These are phyloP conservation scores for Epichloe scottii DNA, from an alignment of 2,329 filamentous ascomycete genomes.

Conservation along the genomic window DNA sequence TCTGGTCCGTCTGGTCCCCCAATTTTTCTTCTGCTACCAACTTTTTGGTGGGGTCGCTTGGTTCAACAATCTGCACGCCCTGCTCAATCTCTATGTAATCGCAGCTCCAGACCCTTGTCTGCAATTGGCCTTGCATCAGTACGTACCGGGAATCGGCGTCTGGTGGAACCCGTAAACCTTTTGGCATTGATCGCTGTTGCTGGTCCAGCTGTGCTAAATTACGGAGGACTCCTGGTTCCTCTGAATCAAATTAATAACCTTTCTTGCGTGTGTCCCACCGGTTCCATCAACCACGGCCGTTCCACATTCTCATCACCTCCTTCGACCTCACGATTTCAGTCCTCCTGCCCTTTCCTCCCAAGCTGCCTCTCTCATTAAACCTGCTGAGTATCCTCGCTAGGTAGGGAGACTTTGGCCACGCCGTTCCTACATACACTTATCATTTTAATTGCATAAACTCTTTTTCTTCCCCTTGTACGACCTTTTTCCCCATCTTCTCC, in stretches of 20 bases:
- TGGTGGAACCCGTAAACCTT: not conserved
- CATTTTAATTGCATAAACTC: slow-evolving; percentile 6
- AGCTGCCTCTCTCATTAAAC: slow-evolving; percentile 1
- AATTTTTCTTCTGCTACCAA: slow-evolving; percentile 20
- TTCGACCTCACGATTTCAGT: not conserved
- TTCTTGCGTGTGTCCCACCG: not conserved
- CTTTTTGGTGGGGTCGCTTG: slow-evolving; percentile 20
- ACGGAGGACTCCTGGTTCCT: not conserved
- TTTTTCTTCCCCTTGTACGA: slow-evolving; percentile 6
- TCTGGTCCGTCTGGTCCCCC: slow-evolving; percentile 19
- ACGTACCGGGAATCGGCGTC: not conserved
- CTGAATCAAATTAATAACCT: not conserved
- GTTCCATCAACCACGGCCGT: slow-evolving; percentile 1
- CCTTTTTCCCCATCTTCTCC: slow-evolving; percentile 8
- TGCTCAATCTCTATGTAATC: slow-evolving; percentile 11
- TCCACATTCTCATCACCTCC: not conserved
- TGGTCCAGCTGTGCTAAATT: not conserved
- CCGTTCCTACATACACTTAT: slow-evolving; percentile 12
- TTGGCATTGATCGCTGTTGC: not conserved
- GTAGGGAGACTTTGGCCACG: slow-evolving; percentile 13
- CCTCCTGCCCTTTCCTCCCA: not conserved
- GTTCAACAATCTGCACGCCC: slow-evolving; percentile 23
- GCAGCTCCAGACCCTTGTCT: slow-evolving; percentile 6
- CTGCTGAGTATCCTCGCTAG: slow-evolving; percentile 11
- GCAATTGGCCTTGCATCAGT: slow-evolving; percentile 1